These are phyloP conservation scores for Amoeboaphelidium occidentale DNA, from an alignment of 371 early-diverging fungal species.

Conservation along the genomic window DNA sequence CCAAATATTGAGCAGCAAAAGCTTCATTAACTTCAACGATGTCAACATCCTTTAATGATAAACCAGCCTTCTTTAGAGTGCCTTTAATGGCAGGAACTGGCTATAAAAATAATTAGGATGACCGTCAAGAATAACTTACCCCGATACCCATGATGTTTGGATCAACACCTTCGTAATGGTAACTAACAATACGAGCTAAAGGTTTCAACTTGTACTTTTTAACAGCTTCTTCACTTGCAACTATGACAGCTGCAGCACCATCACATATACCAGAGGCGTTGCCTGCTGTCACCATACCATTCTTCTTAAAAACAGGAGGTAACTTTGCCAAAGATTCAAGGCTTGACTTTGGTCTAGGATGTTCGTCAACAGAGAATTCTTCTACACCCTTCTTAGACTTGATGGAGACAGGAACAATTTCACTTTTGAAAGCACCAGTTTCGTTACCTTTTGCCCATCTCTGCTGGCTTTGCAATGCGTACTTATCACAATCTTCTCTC, in stretches of 20 bases:
- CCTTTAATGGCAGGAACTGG: slow-evolving; percentile 76
- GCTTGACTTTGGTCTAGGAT: slow-evolving; percentile 60
- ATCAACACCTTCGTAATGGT: slow-evolving; percentile 45
- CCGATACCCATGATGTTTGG: slow-evolving; percentile 24
- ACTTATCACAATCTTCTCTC: slow-evolving; percentile 62
- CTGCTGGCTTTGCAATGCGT: slow-evolving; percentile 55
- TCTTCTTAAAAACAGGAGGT: slow-evolving; percentile 65
- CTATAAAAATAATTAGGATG: slow-evolving; percentile 48
- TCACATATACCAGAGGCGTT: slow-evolving; percentile 90
- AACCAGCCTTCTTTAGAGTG: slow-evolving; percentile 54
- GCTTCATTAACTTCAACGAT: slow-evolving; percentile 93
- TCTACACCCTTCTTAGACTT: slow-evolving; percentile 40
- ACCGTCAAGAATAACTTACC: not conserved
- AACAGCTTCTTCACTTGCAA: slow-evolving; percentile 67
- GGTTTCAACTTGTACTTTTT: slow-evolving; percentile 51
- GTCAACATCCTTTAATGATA: slow-evolving; percentile 60
- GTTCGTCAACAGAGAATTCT: slow-evolving; percentile 50
- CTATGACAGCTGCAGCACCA: slow-evolving; percentile 74
- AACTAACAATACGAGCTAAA: slow-evolving; percentile 64
- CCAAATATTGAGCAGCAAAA: slow-evolving; percentile 78
- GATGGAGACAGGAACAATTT: slow-evolving; percentile 67
- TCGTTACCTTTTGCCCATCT: slow-evolving; percentile 43
- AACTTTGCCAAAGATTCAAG: slow-evolving; percentile 51
- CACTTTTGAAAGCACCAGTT: slow-evolving; percentile 44
- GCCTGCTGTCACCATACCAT: slow-evolving; percentile 78